A percentile compares a stretch with the other conserved stretches of the same genome.
These are phyloP conservation scores for Reutealis trisperma DNA, from an alignment of 345 rosid genomes.

Conservation along the genomic window DNA sequence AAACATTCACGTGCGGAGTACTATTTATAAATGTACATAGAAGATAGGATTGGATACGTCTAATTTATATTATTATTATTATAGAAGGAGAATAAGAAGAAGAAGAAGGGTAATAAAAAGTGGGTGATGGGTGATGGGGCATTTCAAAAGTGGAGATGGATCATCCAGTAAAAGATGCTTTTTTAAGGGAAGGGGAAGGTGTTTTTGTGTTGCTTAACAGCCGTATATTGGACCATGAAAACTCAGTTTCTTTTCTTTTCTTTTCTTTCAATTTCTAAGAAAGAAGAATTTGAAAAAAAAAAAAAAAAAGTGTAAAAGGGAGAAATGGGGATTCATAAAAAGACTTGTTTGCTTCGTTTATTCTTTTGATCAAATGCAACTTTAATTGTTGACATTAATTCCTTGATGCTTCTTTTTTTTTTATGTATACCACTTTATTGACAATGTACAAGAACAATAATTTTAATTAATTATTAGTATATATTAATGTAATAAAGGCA, in stretches of 20 bases:
- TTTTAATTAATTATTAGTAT: not conserved
- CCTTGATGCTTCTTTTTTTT: conserved; percentile 13
- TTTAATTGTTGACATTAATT: conserved; percentile 26
- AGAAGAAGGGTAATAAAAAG: not conserved
- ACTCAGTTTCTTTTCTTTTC: too few species aligned
- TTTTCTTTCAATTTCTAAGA: not conserved
- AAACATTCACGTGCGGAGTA: not conserved
- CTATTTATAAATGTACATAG: not conserved
- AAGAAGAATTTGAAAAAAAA: conserved; percentile 24
- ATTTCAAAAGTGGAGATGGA: conserved; percentile 38
- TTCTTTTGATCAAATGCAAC: conserved; percentile 16
- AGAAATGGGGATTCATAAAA: conserved; percentile 12
- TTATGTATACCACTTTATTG: conserved; percentile 28
- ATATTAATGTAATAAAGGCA: not conserved
- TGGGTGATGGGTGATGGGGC: conserved; percentile 12
- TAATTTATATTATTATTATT: too few species aligned
- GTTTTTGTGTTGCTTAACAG: not conserved
- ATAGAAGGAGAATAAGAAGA: too few species aligned
- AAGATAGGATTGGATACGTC: not conserved
- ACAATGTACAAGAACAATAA: conserved; percentile 4
- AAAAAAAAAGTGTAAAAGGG: conserved; percentile 4
- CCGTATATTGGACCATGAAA: too few species aligned
- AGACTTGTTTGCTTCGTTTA: conserved; percentile 22
- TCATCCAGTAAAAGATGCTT: too few species aligned
- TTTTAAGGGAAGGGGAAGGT: not conserved